phyloP scores from a whole-genome alignment of 345 rosid species.

The Isatis tinctoria region DNA sequence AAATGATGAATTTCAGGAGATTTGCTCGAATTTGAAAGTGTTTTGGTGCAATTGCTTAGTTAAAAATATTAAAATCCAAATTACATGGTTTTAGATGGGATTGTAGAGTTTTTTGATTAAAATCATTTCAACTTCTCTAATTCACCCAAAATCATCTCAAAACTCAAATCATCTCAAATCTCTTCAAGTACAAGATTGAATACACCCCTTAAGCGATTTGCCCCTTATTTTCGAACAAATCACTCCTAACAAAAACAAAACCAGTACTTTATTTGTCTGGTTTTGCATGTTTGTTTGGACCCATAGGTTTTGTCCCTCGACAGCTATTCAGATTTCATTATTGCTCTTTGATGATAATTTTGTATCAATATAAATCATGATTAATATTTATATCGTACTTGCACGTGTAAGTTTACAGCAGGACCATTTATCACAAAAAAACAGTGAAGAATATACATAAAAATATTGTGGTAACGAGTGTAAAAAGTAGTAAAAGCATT shows the following conservation, averaged over 20 bases:
- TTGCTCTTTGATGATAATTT: conserved; percentile 30
- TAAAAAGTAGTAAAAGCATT: conserved; percentile 29
- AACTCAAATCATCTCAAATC: too few species aligned
- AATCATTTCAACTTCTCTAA: too few species aligned
- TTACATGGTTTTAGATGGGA: too few species aligned
- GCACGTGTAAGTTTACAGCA: conserved; percentile 35
- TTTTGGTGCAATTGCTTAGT: too few species aligned
- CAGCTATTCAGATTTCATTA: conserved; percentile 30
- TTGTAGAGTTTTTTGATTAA: too few species aligned
- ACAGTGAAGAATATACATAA: not conserved
- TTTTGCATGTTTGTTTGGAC: conserved; percentile 31
- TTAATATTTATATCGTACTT: conserved; percentile 32
- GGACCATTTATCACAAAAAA: conserved; percentile 2
- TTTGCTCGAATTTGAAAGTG: too few species aligned
- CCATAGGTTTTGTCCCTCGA: conserved; percentile 35
- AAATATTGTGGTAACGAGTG: not conserved
- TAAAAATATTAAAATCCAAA: too few species aligned
- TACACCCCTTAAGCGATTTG: conserved; percentile 16
- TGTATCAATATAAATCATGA: conserved; percentile 17
- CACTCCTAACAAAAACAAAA: conserved; percentile 18
- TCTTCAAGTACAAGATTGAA: too few species aligned
- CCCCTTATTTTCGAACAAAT: conserved; percentile 20
- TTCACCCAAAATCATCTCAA: too few species aligned
- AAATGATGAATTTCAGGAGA: too few species aligned
- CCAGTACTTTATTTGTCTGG: conserved; percentile 6